A percentile compares a stretch with the other conserved stretches of the same genome.
phyloP scores from a whole-genome alignment of 2,329 filamentous ascomycete species.

The Chaetomiaceae sp. region DNA sequence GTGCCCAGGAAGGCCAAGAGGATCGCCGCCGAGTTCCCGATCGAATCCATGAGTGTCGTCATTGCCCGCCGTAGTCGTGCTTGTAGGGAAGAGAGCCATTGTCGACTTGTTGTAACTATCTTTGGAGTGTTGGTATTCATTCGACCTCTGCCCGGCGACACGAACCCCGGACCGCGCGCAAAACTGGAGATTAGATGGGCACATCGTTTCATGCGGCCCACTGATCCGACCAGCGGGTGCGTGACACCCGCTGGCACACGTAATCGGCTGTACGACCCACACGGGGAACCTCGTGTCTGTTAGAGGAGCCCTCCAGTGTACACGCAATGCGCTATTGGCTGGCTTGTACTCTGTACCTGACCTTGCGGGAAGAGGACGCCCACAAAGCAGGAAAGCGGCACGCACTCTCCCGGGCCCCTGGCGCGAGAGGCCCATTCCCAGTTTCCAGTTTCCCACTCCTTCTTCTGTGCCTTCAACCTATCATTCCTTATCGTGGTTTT shows the following conservation, averaged over 20 bases:
- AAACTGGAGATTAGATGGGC: neutral
- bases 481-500: neutral
- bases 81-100: too few relatives aligned
- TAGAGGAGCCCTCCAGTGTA: neutral
- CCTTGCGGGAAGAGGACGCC: too few relatives aligned
- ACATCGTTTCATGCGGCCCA: neutral
- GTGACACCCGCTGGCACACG: neutral
- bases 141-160: neutral
- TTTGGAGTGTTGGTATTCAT: too few relatives aligned
- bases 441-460: slow-evolving; percentile 14
- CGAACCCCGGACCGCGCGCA: neutral
- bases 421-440: too few relatives aligned
- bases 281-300: neutral
- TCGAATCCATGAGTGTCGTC: neutral
- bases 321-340: neutral
- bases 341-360: too few relatives aligned
- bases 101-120: too few relatives aligned
- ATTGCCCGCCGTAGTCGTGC: neutral
- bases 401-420: too few relatives aligned
- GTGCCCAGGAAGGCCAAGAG: slow-evolving; percentile 16
- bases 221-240: neutral
- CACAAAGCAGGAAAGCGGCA: too few relatives aligned
- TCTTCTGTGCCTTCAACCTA: neutral
- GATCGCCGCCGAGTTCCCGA: neutral
- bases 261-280: neutral